Evolutionary conservation across 148 eudicot genomes (phyloP).

Genomic region (Silene conica): DNA sequence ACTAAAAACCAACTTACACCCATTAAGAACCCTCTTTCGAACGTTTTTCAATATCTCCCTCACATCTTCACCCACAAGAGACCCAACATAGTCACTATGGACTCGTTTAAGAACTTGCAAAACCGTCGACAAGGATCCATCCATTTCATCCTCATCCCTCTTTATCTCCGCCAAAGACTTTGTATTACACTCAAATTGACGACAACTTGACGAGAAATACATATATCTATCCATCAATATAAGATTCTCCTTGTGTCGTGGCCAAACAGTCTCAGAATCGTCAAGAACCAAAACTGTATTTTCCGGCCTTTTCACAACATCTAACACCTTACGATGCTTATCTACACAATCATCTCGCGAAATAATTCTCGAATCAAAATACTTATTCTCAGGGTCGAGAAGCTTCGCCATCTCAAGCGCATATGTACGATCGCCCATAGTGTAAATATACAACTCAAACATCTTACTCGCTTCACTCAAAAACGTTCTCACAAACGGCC

Average conservation of each 20-base stretch:
- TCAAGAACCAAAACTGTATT: constrained; percentile 73
- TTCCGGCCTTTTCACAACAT: constrained; percentile 60
- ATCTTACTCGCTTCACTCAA: constrained; percentile 60
- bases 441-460: constrained; percentile 87
- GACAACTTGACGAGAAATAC: constrained; percentile 69
- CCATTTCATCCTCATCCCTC: constrained; percentile 70
- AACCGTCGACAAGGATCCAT: constrained; percentile 67
- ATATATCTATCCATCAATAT: constrained; percentile 86
- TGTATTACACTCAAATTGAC: constrained; percentile 42
- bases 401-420: constrained; percentile 72
- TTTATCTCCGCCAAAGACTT: constrained; percentile 58
- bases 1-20: constrained; percentile 58
- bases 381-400: constrained; percentile 50
- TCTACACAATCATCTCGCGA: constrained; percentile 61
- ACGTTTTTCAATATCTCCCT: constrained; percentile 40
- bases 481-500: constrained; percentile 75
- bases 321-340: constrained; percentile 65
- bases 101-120: constrained; percentile 55
- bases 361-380: constrained; percentile 56
- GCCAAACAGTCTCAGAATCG: constrained; percentile 81
- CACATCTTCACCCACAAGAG: not conserved
- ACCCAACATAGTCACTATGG: constrained; percentile 29
- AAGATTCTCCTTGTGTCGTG: constrained; percentile 63
- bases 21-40: constrained; percentile 42
- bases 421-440: constrained; percentile 76